Evolutionary conservation across 2,329 filamentous ascomycete species (phyloP).

Genomic region (Trichoderma atrobrunneum): DNA sequence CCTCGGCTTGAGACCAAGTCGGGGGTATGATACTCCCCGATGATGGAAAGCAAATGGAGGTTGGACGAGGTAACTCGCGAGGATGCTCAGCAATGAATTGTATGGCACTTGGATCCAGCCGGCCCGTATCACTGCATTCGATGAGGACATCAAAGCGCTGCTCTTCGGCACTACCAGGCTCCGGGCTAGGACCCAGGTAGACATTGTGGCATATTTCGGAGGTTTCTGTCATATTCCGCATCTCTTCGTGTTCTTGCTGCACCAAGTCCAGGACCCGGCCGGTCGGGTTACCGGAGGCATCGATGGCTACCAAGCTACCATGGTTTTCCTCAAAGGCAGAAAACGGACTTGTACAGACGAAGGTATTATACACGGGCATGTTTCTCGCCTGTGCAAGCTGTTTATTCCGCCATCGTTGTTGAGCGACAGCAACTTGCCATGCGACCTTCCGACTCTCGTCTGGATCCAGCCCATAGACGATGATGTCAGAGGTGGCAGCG

Average conservation of each 20-base stretch:
- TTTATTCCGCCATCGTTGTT: constrained; percentile 69
- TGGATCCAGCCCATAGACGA: constrained; percentile 80
- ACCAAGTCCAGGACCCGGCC: constrained; percentile 84
- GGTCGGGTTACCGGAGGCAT: constrained; percentile 68
- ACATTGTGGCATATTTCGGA: constrained; percentile 89
- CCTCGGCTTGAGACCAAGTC: constrained; percentile 77
- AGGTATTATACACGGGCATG: constrained; percentile 76
- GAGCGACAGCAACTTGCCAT: constrained; percentile 71
- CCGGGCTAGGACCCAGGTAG: constrained; percentile 84
- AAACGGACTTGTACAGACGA: constrained; percentile 66
- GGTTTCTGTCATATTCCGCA: constrained; percentile 88
- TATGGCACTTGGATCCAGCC: constrained; percentile 67
- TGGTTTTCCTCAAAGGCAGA: constrained; percentile 67
- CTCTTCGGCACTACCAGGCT: constrained; percentile 58
- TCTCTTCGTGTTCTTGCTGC: constrained; percentile 83
- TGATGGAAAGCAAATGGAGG: constrained; percentile 73
- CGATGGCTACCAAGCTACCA: constrained; percentile 69
- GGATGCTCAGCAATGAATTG: constrained; percentile 59
- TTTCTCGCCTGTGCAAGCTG: constrained; percentile 55
- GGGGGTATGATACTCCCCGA: constrained; percentile 90
- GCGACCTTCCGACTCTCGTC: constrained; percentile 60
- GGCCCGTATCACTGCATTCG: constrained; percentile 82
- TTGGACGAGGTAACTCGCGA: constrained; percentile 38
- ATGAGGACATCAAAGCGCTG: constrained; percentile 78
- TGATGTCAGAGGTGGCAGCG: constrained; percentile 83